These are phyloP conservation scores for Penicillium sp. DNA, from an alignment of 2,329 filamentous ascomycete species.

Conservation along the genomic window DNA sequence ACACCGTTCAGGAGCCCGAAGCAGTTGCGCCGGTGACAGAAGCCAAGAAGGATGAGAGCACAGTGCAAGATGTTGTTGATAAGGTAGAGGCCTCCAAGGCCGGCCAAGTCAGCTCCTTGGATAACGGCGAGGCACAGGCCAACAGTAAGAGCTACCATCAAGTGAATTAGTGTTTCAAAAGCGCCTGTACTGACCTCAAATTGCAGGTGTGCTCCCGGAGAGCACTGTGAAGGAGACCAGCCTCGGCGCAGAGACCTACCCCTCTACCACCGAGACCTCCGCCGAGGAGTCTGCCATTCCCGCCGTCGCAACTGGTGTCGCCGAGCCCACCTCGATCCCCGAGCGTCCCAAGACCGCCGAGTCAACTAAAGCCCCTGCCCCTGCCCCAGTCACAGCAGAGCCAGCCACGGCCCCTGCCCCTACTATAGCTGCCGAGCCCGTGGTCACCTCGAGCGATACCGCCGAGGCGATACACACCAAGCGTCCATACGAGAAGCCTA, in stretches of 20 bases:
- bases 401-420: conserved; percentile 5
- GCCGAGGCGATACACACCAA: conserved; percentile 27
- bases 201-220: conserved; percentile 22
- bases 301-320: conserved; percentile 3
- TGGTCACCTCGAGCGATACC: conserved; percentile 13
- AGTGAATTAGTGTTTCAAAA: not conserved
- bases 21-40: conserved; percentile 5
- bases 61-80: conserved; percentile 19
- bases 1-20: not conserved
- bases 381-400: not conserved
- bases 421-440: conserved; percentile 1
- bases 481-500: conserved; percentile 38
- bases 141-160: conserved; percentile 15
- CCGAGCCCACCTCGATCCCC: conserved; percentile 3
- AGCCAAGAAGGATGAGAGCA: conserved; percentile 11
- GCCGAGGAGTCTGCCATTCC: conserved; percentile 21
- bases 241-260: conserved; percentile 18
- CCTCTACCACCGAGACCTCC: conserved; percentile 17
- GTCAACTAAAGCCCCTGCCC: not conserved
- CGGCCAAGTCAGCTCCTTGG: conserved; percentile 17
- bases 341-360: conserved; percentile 14
- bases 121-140: conserved; percentile 13
- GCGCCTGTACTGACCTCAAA: not conserved
- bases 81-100: conserved; percentile 25
- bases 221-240: conserved; percentile 18